phyloP scores from a whole-genome alignment of 2,329 filamentous ascomycete genomes.

The Emericellopsis atlantica region DNA sequence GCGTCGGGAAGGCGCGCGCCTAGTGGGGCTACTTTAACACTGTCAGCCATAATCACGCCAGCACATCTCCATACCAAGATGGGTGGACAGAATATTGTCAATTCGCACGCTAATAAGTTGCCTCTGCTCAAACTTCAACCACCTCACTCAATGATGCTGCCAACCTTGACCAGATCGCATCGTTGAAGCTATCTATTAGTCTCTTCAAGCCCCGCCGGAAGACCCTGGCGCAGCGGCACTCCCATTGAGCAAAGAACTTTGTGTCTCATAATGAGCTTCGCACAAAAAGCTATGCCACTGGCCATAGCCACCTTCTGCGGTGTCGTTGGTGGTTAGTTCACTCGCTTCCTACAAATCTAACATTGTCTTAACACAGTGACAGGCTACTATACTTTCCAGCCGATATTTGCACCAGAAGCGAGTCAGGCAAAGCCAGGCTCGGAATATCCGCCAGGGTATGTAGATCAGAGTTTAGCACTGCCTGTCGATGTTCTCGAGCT shows the following conservation, averaged over 20 bases:
- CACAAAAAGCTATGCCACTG: conserved; percentile 19
- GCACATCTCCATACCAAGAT: neutral
- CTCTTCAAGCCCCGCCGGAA: too few species aligned
- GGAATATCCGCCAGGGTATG: conserved; percentile 1
- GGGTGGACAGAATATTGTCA: too few species aligned
- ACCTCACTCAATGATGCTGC: too few species aligned
- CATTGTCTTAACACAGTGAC: conserved; percentile 2
- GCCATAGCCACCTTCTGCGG: conserved; percentile 22
- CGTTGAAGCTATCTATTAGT: too few species aligned
- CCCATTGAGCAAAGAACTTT: too few species aligned
- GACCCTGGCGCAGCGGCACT: too few species aligned
- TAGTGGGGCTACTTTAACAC: conserved; percentile 1
- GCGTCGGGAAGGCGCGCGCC: neutral
- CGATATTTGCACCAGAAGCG: conserved; percentile 14
- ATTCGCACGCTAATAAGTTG: too few species aligned
- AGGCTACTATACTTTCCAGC: conserved; percentile 25
- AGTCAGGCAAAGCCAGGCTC: too few species aligned
- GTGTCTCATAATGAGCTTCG: conserved; percentile 14
- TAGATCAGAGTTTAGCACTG: neutral
- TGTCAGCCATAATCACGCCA: conserved; percentile 6
- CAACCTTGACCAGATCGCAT: too few species aligned
- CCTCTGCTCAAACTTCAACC: too few species aligned
- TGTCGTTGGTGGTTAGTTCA: conserved; percentile 18
- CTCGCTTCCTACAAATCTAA: neutral
- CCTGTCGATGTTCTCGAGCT: too few species aligned